Evolutionary conservation across 176 grass and related monocot species (phyloP).

Genomic region (Cenchrus fungigraminus): DNA sequence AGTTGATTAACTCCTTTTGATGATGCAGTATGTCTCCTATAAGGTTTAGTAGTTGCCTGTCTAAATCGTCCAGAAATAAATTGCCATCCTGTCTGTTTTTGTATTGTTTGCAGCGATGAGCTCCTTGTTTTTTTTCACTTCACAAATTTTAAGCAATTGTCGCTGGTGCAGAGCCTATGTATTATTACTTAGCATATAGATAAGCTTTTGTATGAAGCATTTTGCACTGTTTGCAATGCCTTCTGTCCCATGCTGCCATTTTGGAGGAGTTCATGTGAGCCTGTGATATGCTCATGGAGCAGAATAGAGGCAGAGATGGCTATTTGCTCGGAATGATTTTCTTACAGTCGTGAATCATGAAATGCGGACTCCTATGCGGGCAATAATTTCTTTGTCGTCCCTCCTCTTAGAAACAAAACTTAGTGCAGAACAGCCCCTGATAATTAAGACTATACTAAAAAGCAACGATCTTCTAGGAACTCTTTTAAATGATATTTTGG

Average conservation of each 20-base stretch:
- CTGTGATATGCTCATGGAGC: constrained; percentile 81
- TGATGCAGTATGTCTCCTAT: not conserved
- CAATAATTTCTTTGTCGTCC: constrained; percentile 78
- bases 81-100: not conserved
- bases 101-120: not conserved
- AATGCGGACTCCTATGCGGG: constrained; percentile 82
- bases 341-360: constrained; percentile 96
- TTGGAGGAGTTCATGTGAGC: constrained; percentile 92
- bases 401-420: constrained; percentile 86
- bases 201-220: constrained; percentile 16
- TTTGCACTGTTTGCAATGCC: constrained; percentile 10
- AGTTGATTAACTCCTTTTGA: not conserved
- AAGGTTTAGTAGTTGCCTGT: not conserved
- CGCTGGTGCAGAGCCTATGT: constrained; percentile 10
- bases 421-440: constrained; percentile 78
- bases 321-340: constrained; percentile 88
- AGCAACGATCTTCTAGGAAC: constrained; percentile 78
- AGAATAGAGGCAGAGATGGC: constrained; percentile 95
- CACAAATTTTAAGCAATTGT: not conserved
- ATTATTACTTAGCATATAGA: not conserved
- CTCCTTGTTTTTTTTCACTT: not conserved
- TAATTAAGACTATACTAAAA: constrained; percentile 82
- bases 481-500: constrained; percentile 82
- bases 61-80: not conserved
- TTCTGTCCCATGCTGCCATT: constrained; percentile 83